Evolutionary conservation across 495 filamentous ascomycete species (phyloP), one percentile per base, ranked within the genome.

Genomic region (Daldinia caldariorum): DNA sequence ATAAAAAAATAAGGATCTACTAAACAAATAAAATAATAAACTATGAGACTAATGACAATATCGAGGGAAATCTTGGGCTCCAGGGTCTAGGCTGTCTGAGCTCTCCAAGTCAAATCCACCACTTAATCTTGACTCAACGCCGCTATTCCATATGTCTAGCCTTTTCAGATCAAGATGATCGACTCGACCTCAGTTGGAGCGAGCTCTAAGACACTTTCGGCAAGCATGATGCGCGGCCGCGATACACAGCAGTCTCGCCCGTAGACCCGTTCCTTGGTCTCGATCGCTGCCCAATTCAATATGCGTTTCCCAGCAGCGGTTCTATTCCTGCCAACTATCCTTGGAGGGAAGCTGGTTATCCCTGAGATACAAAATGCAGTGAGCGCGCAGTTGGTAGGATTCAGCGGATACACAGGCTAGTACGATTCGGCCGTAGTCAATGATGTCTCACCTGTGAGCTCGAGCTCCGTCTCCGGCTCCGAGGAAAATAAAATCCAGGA

Each of bases 281-380:
- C 60, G 64, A 64, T 60, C 58, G 41, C 34, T 26, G n/a, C 43
- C 35, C 16, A 49, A 51, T 45, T 68, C 61, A 65, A 63, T 41
- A 74, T 76, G 74, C 71, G 58, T 61, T 64, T 74, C 20, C 16
- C 62, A 31, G 22, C 53, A 1, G 31, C 57, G 16, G 14, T 61
- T 13, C 61, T 72, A 18, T 53, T 71, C 12, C 55, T 74, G 22
- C 74, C 67, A 18, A 39, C 56, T 26, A 38, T 59, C 37, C 39
- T 74, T 3, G 74, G 60, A 38, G 67, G 74, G 35, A 66, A 26
- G 32, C 61, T 76, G 37, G 64, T 69, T 2, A 71, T 76, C 29
- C 67, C 71, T 47, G 70, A 67, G 49, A 64, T 74, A n/a, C 60
- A 74, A 56, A 54, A 58, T 18, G 67, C 64, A 18, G 71, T 76